Percentiles rank a stretch among this genome's conserved stretches.
Evolutionary conservation across 352 stramenopile species (phyloP).

Genomic region (Globisporangium radiosum): DNA sequence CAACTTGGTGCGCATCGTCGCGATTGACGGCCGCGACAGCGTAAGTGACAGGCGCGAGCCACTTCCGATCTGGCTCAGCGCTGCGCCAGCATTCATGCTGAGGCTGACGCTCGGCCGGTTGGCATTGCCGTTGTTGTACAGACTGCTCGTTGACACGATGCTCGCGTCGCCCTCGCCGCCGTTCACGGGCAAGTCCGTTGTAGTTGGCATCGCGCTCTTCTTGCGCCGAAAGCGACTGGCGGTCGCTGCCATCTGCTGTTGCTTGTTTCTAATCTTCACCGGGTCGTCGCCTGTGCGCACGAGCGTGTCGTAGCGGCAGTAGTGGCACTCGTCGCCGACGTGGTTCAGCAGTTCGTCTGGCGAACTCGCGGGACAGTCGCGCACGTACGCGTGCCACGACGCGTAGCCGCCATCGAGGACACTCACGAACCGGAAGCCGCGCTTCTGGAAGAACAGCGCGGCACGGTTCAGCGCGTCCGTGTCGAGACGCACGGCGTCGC

Average conservation of each 20-base stretch:
- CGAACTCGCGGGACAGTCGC: slow-evolving; percentile 46
- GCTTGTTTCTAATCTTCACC: slow-evolving; percentile 39
- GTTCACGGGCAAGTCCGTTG: slow-evolving; percentile 62
- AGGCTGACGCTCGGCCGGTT: slow-evolving; percentile 12
- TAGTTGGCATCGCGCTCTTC: slow-evolving; percentile 66
- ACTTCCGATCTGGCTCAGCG: slow-evolving; percentile 11
- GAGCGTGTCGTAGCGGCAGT: slow-evolving; percentile 76
- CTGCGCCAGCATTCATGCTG: slow-evolving; percentile 7
- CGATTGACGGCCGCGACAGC: slow-evolving; percentile 49
- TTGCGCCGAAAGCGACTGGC: slow-evolving; percentile 30
- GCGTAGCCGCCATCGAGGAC: slow-evolving; percentile 70
- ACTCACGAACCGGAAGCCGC: slow-evolving; percentile 76
- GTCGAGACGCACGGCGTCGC: slow-evolving; percentile 65
- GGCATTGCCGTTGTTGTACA: slow-evolving; percentile 10
- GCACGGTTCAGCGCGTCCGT: slow-evolving; percentile 67
- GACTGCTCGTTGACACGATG: slow-evolving; percentile 55
- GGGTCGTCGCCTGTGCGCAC: slow-evolving; percentile 60
- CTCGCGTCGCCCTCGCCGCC: slow-evolving; percentile 61
- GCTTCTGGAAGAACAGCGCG: slow-evolving; percentile 79
- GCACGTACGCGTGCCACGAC: slow-evolving; percentile 82
- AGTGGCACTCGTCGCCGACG: slow-evolving; percentile 58
- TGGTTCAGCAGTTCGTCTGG: slow-evolving; percentile 67
- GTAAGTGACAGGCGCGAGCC: slow-evolving; percentile 25
- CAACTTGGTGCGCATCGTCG: slow-evolving; percentile 42
- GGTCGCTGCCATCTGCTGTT: slow-evolving; percentile 10